Base-by-base conservation (phyloP, 2,329 filamentous ascomycete genomes). In the Pseudopithomyces maydicus region DNA sequence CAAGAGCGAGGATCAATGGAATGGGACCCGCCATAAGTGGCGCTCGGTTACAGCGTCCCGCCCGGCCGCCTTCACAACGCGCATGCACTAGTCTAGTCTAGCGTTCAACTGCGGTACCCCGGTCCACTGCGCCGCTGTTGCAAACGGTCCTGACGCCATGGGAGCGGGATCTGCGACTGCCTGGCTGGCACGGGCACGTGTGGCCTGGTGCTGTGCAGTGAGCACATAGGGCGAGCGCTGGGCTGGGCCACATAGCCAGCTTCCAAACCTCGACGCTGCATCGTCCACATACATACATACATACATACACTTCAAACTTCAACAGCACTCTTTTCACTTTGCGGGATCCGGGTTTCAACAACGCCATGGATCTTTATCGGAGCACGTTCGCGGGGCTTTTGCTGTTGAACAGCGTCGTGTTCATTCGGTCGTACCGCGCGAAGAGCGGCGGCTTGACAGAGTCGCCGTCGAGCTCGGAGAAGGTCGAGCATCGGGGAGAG, bases 361-460 rank as follows among this genome's bases (percentile, higher is more conserved):
- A 68, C 52, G 41, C 36, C 57, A 72, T 72, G 68, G 68, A 73
- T 58, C 69, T 73, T 35, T 73, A 73, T 43, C 58, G 61, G 49
- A 61, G 61, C 23, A 73, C 71, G 4, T 73, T 73, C 43, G 65
- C 57, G 29, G 65, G 63, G 4, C 66, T 66, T 32, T 38, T 73
- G 22, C 48, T 71, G 41, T 58, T 73, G 14, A 73, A 73, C 55
- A 63, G 61, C 39, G 44, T 68, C 15, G 64, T 66, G 6, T 58
- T 73, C 17, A 63, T 68, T 39, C 69, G 69, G 10, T 65, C 69
- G 6, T 66, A 72, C 32, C 69, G 65, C 22, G 54, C 65, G 17
- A 65, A 61, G 32, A 59, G 58, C 22, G 56, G 46, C 4, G 54
- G 49, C 12, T 39, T 50, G 17, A 43, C 57, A 8, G 55, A 62